Evolutionary conservation across 352 stramenopile species (phyloP), one percentile per base, ranked within the genome.

Genomic region (Phytopythium vexans): DNA sequence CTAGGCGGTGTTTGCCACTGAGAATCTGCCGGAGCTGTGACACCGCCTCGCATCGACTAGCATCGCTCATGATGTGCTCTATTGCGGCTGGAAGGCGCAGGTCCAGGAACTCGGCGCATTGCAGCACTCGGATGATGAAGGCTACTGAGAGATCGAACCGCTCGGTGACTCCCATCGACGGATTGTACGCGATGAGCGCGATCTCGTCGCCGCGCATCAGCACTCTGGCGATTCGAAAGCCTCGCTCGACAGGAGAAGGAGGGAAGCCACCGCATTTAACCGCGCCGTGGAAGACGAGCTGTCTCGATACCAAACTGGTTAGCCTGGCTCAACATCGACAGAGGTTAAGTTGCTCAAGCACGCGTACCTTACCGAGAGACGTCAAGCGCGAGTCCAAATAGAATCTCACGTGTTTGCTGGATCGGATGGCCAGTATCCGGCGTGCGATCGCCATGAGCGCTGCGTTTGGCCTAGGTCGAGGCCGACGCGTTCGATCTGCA

Each of bases 241-340:
- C 21, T 27, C 21, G 21, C 21, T 27, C 21, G 21, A 27, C 21
- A 27, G 21, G 21, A 27, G 21, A 27, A 27, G 21, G 21, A 27
- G 21, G 21, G 21, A 27, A 27, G 21, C 21, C 21, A 27, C 43
- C 21, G 8, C 41, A 54, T 33, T 52, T 43, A 35, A 79, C 47
- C 1, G 42, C 60, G 15, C 72, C 72, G 35, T 60, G 65, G 41
- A 82, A 82, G 42, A 82, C 16, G 14, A 79, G 41, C 72, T 82
- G n/a, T 0, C 1, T 11, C 3, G 21, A 52, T 15, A 54, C 14
- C 44, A 34, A 7, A 14, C 54, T n/a, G 52, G 42, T 33, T 10
- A 35, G 10, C 8, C 39, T 37, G 7, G 1, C 5, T 44, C 35
- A 12, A 4, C 10, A 27, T 27, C 21, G 21, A 27, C 21, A 27